These are phyloP conservation scores for Xerophyta viscosa DNA, from an alignment of 106 monocot genomes.

Conservation along the genomic window DNA sequence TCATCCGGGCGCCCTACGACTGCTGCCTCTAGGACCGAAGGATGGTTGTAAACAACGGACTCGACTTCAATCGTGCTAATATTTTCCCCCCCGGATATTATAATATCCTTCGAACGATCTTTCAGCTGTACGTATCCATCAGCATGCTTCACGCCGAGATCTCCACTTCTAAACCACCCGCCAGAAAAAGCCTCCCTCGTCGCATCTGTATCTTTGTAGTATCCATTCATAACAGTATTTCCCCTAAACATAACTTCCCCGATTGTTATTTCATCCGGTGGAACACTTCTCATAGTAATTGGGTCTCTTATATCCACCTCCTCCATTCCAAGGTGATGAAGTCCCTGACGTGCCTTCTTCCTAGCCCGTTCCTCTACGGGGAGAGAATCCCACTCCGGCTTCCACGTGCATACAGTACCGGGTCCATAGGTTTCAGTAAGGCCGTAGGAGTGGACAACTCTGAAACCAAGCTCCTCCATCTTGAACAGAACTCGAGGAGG, in stretches of 20 bases:
- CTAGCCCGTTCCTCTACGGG: constrained; percentile 4
- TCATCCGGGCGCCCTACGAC: constrained; percentile 31
- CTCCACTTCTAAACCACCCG: constrained; percentile 28
- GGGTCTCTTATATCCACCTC: constrained; percentile 22
- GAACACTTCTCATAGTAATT: constrained; percentile 26
- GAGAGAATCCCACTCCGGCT: constrained; percentile 22
- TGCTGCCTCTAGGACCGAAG: constrained; percentile 35
- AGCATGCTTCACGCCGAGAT: constrained; percentile 22
- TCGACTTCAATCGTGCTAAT: constrained; percentile 35
- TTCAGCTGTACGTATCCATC: constrained; percentile 28
- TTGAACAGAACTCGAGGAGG: constrained; percentile 15
- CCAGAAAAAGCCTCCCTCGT: constrained; percentile 9
- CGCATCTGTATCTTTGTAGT: constrained; percentile 14
- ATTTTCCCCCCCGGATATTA: constrained; percentile 34
- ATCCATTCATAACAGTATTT: constrained; percentile 29
- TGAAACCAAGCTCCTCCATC: constrained; percentile 28
- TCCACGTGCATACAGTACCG: constrained; percentile 20
- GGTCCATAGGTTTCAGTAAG: constrained; percentile 30
- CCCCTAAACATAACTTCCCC: constrained; percentile 34
- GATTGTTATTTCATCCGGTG: constrained; percentile 18
- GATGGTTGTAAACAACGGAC: constrained; percentile 25
- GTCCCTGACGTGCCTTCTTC: constrained; percentile 20
- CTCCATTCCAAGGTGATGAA: constrained; percentile 9
- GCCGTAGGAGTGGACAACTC: constrained; percentile 19
- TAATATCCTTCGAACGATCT: constrained; percentile 32